A percentile compares a stretch with the other conserved stretches of the same genome.
These are phyloP conservation scores for Lactarius vividus DNA, from an alignment of 768 basidiomycete genomes.

Conservation along the genomic window DNA sequence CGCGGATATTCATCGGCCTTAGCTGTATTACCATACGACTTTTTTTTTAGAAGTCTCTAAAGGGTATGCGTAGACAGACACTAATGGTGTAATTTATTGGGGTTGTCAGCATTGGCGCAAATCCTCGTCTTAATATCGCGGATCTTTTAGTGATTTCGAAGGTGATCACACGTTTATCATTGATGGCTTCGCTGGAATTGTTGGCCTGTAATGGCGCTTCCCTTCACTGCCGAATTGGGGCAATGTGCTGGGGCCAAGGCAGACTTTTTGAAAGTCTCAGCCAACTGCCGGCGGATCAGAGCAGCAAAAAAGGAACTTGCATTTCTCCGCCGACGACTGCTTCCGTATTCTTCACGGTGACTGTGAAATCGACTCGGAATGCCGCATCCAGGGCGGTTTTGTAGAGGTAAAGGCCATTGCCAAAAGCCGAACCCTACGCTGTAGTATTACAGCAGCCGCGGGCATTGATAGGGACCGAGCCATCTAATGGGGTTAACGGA, in stretches of 20 bases:
- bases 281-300: not conserved
- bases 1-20: constrained; percentile 20
- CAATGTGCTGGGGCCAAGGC: not conserved
- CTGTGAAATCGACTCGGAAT: not conserved
- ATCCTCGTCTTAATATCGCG: constrained; percentile 18
- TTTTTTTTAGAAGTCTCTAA: constrained; percentile 26
- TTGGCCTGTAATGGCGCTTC: constrained; percentile 2
- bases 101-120: constrained; percentile 24
- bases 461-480: not conserved
- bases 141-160: constrained; percentile 20
- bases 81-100: constrained; percentile 27
- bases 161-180: constrained; percentile 10
- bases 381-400: not conserved
- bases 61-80: constrained; percentile 24
- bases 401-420: not conserved
- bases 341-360: not conserved
- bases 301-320: not conserved
- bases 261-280: not conserved
- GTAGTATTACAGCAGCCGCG: not conserved
- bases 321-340: not conserved
- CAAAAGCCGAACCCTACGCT: not conserved
- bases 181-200: constrained; percentile 20
- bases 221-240: constrained; percentile 7
- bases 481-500: not conserved
- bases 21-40: constrained; percentile 26